These are phyloP conservation scores for Raffaelea deltoideospora DNA, from an alignment of 2,329 filamentous ascomycete species.

Conservation along the genomic window DNA sequence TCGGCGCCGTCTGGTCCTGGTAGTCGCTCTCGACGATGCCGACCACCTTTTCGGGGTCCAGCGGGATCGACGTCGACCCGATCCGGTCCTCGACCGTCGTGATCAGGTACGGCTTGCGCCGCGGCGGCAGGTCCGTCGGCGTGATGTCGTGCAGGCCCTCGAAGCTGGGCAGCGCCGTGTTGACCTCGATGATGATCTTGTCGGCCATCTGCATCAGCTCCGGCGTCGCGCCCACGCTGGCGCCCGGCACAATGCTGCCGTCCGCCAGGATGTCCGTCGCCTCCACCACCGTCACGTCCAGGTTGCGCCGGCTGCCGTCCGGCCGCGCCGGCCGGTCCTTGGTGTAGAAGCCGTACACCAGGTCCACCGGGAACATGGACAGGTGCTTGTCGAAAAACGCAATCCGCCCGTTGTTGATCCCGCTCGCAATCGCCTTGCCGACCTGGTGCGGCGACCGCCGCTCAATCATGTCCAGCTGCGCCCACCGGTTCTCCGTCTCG, in stretches of 20 bases:
- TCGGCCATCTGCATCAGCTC: conserved; percentile 84
- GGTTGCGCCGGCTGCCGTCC: conserved; percentile 51
- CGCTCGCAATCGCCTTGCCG: conserved; percentile 78
- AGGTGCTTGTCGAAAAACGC: conserved; percentile 91
- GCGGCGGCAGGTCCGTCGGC: conserved; percentile 69
- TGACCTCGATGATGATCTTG: conserved; percentile 88
- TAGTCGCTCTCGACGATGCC: conserved; percentile 77
- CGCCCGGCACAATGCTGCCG: conserved; percentile 76
- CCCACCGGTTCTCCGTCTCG: conserved; percentile 87
- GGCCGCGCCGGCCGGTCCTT: conserved; percentile 58
- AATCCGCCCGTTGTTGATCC: conserved; percentile 78
- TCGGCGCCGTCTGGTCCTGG: conserved; percentile 58
- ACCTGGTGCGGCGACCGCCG: conserved; percentile 75
- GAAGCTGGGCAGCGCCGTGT: conserved; percentile 71
- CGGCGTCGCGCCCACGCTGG: conserved; percentile 70
- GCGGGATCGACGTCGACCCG: conserved; percentile 64
- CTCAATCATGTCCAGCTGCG: conserved; percentile 80
- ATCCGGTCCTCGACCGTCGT: conserved; percentile 79
- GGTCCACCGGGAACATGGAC: conserved; percentile 79
- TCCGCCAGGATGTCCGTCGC: conserved; percentile 78
- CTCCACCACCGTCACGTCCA: conserved; percentile 77
- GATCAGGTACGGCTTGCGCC: conserved; percentile 72
- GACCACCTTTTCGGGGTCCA: conserved; percentile 70
- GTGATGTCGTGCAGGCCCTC: conserved; percentile 85
- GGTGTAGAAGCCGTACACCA: conserved; percentile 80